phyloP scores from a whole-genome alignment of 2,329 filamentous ascomycete genomes.

The Nakataea oryzae region DNA sequence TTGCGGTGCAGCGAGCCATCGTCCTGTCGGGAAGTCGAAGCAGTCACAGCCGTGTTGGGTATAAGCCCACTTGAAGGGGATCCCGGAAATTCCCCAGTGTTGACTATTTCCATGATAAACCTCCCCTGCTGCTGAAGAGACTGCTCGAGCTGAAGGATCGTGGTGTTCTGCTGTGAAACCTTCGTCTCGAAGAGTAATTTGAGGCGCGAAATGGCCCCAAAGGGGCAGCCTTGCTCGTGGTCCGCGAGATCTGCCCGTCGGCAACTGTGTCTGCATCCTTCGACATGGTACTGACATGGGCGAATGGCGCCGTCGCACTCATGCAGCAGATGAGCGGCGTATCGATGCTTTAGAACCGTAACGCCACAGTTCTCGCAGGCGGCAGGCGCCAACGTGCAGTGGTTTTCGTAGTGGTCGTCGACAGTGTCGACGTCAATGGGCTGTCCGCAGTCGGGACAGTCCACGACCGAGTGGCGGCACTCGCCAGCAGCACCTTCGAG shows the following conservation, averaged over 20 bases:
- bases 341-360: conserved; percentile 30
- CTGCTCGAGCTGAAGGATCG: conserved; percentile 1
- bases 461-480: conserved; percentile 42
- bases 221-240: conserved; percentile 39
- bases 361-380: conserved; percentile 38
- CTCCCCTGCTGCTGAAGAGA: background rate
- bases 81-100: background rate
- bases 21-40: background rate
- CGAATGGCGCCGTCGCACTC: conserved; percentile 31
- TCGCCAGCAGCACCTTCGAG: conserved; percentile 29
- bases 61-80: background rate
- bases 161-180: conserved; percentile 8
- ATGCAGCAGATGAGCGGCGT: conserved; percentile 34
- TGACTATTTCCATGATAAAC: background rate
- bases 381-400: conserved; percentile 35
- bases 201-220: conserved; percentile 24
- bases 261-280: conserved; percentile 33
- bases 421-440: conserved; percentile 36
- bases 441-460: conserved; percentile 44
- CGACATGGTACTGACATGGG: conserved; percentile 34
- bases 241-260: conserved; percentile 28
- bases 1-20: background rate
- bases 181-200: background rate
- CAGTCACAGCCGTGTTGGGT: background rate
- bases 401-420: conserved; percentile 28